Conservation (phyloP, 2,329 filamentous ascomycete species). For the Penicillium sclerotiorum region DNA sequence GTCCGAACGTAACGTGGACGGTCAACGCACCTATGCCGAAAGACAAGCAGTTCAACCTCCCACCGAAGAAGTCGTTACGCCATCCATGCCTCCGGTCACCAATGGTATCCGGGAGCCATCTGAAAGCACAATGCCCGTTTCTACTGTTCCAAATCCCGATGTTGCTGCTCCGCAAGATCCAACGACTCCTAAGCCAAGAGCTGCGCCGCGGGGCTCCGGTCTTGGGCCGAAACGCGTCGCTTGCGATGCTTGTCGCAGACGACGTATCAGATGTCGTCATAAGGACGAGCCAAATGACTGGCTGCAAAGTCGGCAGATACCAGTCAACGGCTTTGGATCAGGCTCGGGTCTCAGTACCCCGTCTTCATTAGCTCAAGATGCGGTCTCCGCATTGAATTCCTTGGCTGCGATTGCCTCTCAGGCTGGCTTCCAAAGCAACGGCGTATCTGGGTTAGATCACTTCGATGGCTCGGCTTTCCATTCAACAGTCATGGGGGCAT, state of each 20-base stretch:
- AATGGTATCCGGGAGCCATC: constrained; percentile 24
- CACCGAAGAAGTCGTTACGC: constrained; percentile 29
- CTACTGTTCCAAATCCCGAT: constrained; percentile 19
- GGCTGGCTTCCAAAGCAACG: constrained; percentile 33
- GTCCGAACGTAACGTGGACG: constrained; percentile 56
- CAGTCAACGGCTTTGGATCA: constrained; percentile 34
- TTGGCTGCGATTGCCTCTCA: constrained; percentile 43
- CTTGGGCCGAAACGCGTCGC: constrained; percentile 62
- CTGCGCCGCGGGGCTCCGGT: constrained; percentile 59
- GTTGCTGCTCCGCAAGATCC: constrained; percentile 30
- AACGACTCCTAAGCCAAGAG: constrained; percentile 38
- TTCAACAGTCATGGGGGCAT: constrained; percentile 30
- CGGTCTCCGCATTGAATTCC: constrained; percentile 42
- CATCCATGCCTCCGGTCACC: constrained; percentile 17
- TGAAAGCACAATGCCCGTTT: constrained; percentile 27
- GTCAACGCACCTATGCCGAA: constrained; percentile 45
- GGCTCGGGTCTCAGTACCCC: constrained; percentile 32
- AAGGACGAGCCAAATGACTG: constrained; percentile 54
- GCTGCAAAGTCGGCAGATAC: constrained; percentile 29
- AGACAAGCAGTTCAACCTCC: constrained; percentile 40
- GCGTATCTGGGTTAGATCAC: constrained; percentile 28
- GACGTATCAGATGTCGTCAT: constrained; percentile 65
- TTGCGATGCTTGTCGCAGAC: constrained; percentile 64
- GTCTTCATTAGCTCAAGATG: constrained; percentile 40
- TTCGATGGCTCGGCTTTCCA: constrained; percentile 32